Evolutionary conservation across 192 early-diverging fungal genomes (phyloP).

Genomic region (Linnemannia elongata): DNA sequence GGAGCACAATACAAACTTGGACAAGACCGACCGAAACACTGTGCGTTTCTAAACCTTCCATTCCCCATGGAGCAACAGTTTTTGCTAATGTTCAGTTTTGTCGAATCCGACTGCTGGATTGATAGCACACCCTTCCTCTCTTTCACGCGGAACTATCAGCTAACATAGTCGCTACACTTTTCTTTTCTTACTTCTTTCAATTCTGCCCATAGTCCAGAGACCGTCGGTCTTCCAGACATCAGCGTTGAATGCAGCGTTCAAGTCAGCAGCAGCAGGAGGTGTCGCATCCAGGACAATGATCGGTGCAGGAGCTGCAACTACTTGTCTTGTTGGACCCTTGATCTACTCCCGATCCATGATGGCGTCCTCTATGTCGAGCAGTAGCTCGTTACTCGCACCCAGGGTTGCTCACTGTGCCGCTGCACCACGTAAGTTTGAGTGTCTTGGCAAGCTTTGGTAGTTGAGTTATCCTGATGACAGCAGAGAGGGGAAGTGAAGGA

Average conservation of each 20-base stretch:
- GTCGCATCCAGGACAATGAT: conserved; percentile 11
- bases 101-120: no score
- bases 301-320: conserved; percentile 13
- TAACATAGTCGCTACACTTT: background rate
- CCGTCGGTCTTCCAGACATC: background rate
- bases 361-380: background rate
- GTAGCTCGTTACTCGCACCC: background rate
- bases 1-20: no score
- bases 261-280: background rate
- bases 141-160: background rate
- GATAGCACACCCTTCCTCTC: background rate
- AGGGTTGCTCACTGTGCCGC: conserved; percentile 14
- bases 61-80: no score
- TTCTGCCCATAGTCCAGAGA: background rate
- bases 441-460: background rate
- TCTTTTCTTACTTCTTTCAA: background rate
- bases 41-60: no score
- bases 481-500: background rate
- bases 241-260: background rate
- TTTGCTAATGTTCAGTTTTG: no score
- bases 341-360: conserved; percentile 10
- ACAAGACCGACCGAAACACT: no score
- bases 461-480: background rate
- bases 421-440: background rate
- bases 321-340: conserved; percentile 29